These are phyloP conservation scores for Diatrype stigma DNA, from an alignment of 2,329 filamentous ascomycete genomes.

Conservation along the genomic window DNA sequence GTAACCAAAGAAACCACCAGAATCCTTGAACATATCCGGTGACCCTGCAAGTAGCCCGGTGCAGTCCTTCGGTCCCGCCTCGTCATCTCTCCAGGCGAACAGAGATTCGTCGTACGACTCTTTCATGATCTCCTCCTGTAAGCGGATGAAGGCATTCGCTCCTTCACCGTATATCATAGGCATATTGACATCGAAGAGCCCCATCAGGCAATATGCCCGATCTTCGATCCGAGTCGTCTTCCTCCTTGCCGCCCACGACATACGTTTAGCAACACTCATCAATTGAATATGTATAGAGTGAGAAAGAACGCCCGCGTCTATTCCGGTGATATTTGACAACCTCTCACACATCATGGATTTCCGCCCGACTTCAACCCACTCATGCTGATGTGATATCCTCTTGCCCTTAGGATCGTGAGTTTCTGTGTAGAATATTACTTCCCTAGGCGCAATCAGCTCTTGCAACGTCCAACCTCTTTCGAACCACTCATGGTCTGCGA, in stretches of 20 bases:
- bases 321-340: neutral
- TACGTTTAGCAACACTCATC: neutral
- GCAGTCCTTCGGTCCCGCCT: neutral
- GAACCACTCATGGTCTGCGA: neutral
- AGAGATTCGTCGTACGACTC: neutral
- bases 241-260: neutral
- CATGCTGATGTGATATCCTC: neutral
- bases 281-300: neutral
- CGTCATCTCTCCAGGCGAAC: neutral
- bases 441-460: neutral
- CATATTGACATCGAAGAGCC: constrained; percentile 2
- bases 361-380: neutral
- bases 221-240: neutral
- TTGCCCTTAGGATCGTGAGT: neutral
- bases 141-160: neutral
- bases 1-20: neutral
- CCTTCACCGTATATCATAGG: constrained; percentile 1
- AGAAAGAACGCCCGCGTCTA: neutral
- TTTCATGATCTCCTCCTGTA: neutral
- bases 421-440: neutral
- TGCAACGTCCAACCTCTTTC: neutral
- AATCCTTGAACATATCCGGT: neutral
- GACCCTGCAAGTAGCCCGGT: neutral
- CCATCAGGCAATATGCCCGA: neutral
- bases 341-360: neutral